Base-by-base conservation (phyloP, 1,284 basidiomycete genomes). In the Apiotrichum mycotoxinovorans region DNA sequence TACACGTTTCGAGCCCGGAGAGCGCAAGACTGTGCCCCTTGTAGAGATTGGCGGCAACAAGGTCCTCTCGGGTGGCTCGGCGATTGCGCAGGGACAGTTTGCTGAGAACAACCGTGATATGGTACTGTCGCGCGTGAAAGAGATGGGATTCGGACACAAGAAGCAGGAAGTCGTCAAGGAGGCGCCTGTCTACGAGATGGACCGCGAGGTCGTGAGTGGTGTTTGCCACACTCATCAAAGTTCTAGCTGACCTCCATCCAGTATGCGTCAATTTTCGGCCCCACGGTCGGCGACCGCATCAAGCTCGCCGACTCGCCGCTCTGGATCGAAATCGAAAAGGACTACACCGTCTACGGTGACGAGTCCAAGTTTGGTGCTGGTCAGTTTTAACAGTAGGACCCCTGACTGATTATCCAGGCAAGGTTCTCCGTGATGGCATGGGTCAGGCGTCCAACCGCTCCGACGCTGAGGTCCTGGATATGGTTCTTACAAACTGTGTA, bases 361-460 rank as follows among this genome's bases (percentile, higher is more conserved):
- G 96, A 98, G 79, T 87, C 89, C 79, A 98, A 98, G 76, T 99
- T 99, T 69, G 95, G 95, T 15, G 95, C 95, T 69, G 94, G 90
- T 85, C 65, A 65, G 78, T 27, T 22, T 18, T 8, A 20, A 11
- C n/a, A n/a, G n/a, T n/a, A 12, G 62, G 22, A 30, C 30, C 17
- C 14, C 15, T 20, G 23, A 20, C 61, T n/a, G n/a, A n/a, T n/a
- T n/a, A 23, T 23, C 23, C 43, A 89, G 89, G 91, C 15, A 97
- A 97, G 78, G 85, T 87, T 0, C 87, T 96, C 51, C 86, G 93
- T n/a, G 94, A 97, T 69, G 93, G 93, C 11, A 94, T 94, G 88
- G 96, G 94, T 9, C 95, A 98, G 76, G 87, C 88, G 0, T 89
- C 88, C 0, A 85, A 88, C 57, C 80, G 86, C 10, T 79, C 83